These are phyloP conservation scores for Neurospora tetraspora DNA, from an alignment of 495 filamentous ascomycete genomes.

Conservation along the genomic window DNA sequence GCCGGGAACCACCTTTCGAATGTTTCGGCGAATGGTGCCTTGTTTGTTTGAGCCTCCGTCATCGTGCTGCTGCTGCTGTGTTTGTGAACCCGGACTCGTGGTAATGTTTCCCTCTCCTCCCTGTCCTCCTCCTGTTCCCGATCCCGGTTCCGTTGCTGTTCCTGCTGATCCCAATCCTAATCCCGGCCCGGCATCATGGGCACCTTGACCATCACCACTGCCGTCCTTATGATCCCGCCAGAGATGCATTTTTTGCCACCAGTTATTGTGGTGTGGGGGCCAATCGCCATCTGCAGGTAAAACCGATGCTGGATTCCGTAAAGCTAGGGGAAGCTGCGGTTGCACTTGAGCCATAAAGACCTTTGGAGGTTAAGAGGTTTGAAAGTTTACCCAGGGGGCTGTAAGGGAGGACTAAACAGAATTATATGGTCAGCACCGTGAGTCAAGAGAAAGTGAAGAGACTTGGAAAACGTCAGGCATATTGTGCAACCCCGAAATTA, in stretches of 20 bases:
- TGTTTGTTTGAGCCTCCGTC: constrained; percentile 5
- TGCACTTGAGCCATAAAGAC: not conserved
- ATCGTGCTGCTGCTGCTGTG: constrained; percentile 6
- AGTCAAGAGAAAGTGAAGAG: not conserved
- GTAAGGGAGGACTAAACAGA: not conserved
- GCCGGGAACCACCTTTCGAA: constrained; percentile 66
- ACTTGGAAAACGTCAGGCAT: not conserved
- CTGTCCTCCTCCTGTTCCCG: not conserved
- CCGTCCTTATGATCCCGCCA: not conserved
- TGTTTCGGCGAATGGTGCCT: constrained; percentile 38
- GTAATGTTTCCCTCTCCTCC: not conserved
- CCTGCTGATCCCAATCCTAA: not conserved
- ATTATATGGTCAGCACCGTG: not conserved
- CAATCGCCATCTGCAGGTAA: not conserved
- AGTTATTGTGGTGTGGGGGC: not conserved
- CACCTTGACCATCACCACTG: not conserved
- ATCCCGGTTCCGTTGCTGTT: not conserved
- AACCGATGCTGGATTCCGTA: not conserved
- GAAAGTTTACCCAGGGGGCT: not conserved
- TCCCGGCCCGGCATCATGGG: not conserved
- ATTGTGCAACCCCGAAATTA: not conserved
- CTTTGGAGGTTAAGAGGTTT: not conserved
- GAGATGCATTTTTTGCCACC: not conserved
- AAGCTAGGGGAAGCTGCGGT: not conserved
- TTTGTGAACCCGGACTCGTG: not conserved